phyloP scores from a whole-genome alignment of 352 stramenopile genomes.

The Saprolegnia diclina region DNA sequence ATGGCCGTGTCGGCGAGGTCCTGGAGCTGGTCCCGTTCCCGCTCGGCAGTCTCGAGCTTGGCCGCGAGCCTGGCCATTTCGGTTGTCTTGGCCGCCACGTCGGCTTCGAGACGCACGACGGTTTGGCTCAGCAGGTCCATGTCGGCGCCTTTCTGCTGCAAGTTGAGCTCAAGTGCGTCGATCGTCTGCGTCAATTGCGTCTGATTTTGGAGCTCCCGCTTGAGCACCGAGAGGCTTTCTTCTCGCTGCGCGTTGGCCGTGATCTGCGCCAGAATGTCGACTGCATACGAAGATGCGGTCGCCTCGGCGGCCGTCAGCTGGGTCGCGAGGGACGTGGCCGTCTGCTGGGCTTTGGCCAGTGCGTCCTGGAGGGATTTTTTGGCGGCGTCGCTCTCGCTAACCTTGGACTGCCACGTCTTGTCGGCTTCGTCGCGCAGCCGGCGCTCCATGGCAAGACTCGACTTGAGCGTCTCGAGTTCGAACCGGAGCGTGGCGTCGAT shows the following conservation, averaged over 20 bases:
- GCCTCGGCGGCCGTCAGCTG: conserved; percentile 4
- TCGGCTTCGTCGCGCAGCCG: neutral
- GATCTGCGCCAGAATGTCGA: conserved; percentile 18
- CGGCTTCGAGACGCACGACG: conserved; percentile 54
- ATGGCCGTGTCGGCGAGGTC: conserved; percentile 4
- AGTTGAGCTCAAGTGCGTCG: conserved; percentile 30
- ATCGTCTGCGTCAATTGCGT: conserved; percentile 38
- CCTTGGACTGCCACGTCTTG: conserved; percentile 6
- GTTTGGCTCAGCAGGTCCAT: conserved; percentile 55
- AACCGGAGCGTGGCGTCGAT: neutral
- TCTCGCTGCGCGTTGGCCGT: conserved; percentile 9
- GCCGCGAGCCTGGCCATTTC: conserved; percentile 66
- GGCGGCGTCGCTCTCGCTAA: conserved; percentile 1
- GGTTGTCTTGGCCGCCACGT: conserved; percentile 50
- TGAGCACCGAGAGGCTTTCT: conserved; percentile 28
- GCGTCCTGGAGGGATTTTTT: neutral
- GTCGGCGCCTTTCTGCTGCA: conserved; percentile 55
- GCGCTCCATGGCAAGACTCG: neutral
- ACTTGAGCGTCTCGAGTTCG: conserved; percentile 10
- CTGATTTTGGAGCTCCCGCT: conserved; percentile 24
- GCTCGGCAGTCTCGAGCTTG: conserved; percentile 32
- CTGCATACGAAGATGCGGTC: conserved; percentile 13
- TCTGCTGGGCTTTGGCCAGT: neutral
- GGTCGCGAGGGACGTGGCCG: neutral
- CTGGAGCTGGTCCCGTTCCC: neutral